Conservation (phyloP, 73 alveolate species). For the Breviolum minutum region DNA sequence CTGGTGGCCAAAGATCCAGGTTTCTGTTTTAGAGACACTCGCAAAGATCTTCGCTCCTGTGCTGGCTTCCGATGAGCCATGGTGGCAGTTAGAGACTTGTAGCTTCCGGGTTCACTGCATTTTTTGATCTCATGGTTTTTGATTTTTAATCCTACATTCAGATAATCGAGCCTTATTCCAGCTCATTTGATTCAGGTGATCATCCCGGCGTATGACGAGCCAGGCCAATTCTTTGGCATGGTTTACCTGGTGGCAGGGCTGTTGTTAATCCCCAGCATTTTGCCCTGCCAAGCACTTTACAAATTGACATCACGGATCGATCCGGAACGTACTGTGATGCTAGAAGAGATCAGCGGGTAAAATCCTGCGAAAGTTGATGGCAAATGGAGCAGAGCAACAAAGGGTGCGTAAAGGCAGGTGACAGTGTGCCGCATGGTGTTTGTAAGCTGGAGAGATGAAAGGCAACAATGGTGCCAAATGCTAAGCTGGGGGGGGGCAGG, state of each 20-base stretch:
- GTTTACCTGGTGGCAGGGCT: conserved; percentile 56
- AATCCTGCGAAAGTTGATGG: not conserved
- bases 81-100: not conserved
- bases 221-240: conserved; percentile 65
- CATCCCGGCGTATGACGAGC: conserved; percentile 10
- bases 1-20: not conserved
- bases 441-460: not conserved
- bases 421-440: not conserved
- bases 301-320: not conserved
- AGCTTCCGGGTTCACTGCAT: not conserved
- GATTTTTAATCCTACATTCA: not conserved
- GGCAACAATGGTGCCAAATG: not conserved
- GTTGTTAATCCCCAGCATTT: conserved; percentile 28
- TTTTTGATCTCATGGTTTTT: not conserved
- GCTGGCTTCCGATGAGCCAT: conserved; percentile 49
- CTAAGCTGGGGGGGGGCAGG: conserved; percentile 16
- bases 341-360: not conserved
- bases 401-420: not conserved
- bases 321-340: not conserved
- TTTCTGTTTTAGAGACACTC: conserved; percentile 15
- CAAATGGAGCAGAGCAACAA: not conserved
- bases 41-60: conserved; percentile 67
- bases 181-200: not conserved
- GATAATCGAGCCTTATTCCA: not conserved
- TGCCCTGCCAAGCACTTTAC: not conserved